Evolutionary conservation across 345 rosid species (phyloP).

Genomic region (Raphanus raphanistrum): DNA sequence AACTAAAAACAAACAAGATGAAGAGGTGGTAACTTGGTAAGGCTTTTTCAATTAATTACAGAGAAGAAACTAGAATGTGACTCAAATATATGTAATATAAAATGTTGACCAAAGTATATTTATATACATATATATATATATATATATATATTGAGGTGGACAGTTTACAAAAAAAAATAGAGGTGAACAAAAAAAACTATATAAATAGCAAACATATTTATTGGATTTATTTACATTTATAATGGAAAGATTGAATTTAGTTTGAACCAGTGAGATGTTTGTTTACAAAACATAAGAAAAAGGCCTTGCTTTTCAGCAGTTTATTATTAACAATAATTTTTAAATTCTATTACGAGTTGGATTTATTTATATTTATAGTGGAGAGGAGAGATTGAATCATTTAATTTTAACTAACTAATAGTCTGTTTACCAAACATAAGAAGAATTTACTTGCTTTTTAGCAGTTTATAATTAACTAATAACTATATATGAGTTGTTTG

Average conservation of each 20-base stretch:
- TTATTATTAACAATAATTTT: too few relatives aligned
- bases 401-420: not conserved
- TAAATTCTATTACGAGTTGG: not conserved
- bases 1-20: constrained; percentile 8
- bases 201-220: not conserved
- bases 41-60: not conserved
- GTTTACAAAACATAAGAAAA: not conserved
- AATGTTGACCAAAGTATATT: too few relatives aligned
- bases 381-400: not conserved
- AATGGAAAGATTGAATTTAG: not conserved
- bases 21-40: not conserved
- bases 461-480: too few relatives aligned
- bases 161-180: too few relatives aligned
- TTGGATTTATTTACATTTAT: not conserved
- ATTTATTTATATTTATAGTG: not conserved
- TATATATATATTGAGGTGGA: too few relatives aligned
- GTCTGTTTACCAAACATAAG: not conserved
- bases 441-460: too few relatives aligned
- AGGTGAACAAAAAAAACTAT: too few relatives aligned
- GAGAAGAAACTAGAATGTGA: not conserved
- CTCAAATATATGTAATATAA: not conserved
- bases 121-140: too few relatives aligned
- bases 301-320: too few relatives aligned
- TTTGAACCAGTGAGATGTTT: not conserved
- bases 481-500: not conserved